phyloP scores from a whole-genome alignment of 1,284 basidiomycete genomes.

The Stygiomarasmius scandens region DNA sequence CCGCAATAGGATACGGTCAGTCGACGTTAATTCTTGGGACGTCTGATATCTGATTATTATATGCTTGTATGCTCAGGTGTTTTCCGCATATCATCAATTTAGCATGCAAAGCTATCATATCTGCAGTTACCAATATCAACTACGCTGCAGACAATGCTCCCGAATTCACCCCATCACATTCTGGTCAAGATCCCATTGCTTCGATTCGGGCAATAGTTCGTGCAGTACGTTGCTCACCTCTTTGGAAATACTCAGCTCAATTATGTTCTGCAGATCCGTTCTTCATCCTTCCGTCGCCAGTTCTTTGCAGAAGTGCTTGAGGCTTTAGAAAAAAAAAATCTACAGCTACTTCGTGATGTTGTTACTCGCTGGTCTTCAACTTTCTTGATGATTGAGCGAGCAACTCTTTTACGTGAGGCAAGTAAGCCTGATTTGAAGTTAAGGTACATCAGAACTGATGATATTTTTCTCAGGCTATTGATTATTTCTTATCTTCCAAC shows the following conservation, averaged over 20 bases:
- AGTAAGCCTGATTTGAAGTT: not conserved
- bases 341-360: not conserved
- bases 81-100: constrained; percentile 27
- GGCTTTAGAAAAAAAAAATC: not conserved
- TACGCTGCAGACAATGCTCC: constrained; percentile 12
- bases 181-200: not conserved
- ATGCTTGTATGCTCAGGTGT: constrained; percentile 10
- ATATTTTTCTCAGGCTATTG: not conserved
- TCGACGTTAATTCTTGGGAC: no score
- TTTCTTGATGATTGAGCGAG: not conserved
- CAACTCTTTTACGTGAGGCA: not conserved
- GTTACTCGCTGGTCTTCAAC: not conserved
- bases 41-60: no score
- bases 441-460: not conserved
- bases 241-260: no score
- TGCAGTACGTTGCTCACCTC: not conserved
- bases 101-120: constrained; percentile 21
- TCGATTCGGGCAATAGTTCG: not conserved
- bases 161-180: not conserved
- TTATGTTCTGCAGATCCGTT: not conserved
- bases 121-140: constrained; percentile 19
- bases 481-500: not conserved
- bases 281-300: not conserved
- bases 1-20: no score
- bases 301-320: not conserved